These are phyloP conservation scores for Neopestalotiopsis sp. DNA, from an alignment of 2,329 filamentous ascomycete species.

Conservation along the genomic window DNA sequence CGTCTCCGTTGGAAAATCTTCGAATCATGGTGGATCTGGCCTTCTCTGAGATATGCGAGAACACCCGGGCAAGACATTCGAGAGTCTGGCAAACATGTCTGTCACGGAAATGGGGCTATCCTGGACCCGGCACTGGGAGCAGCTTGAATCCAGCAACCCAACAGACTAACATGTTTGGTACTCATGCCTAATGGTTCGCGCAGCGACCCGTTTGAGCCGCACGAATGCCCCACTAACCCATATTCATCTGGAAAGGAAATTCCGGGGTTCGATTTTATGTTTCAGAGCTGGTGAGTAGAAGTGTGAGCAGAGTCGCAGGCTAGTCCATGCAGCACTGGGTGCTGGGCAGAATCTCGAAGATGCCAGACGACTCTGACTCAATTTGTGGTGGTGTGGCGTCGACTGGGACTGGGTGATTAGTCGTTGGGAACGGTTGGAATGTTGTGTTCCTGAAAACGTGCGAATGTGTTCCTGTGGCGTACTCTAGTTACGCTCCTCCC, in stretches of 20 bases:
- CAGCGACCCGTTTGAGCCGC: slow-evolving; percentile 22
- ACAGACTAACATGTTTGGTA: slow-evolving; percentile 21
- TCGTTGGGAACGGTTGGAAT: slow-evolving; percentile 10
- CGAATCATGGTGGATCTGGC: not conserved
- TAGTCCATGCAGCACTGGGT: not conserved
- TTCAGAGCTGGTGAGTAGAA: slow-evolving; percentile 10
- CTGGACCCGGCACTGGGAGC: slow-evolving; percentile 21
- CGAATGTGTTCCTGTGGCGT: slow-evolving; percentile 5
- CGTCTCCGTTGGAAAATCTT: slow-evolving; percentile 8
- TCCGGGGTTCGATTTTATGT: slow-evolving; percentile 16
- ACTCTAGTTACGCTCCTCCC: slow-evolving; percentile 1
- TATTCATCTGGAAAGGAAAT: slow-evolving; percentile 16
- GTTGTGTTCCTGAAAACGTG: slow-evolving; percentile 16
- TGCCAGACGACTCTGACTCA: slow-evolving; percentile 6
- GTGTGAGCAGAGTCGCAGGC: not conserved
- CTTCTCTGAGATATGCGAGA: not conserved
- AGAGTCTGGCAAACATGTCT: slow-evolving; percentile 19
- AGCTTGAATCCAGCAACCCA: slow-evolving; percentile 17
- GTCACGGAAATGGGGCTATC: slow-evolving; percentile 12
- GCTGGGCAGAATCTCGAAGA: not conserved
- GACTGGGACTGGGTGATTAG: not conserved
- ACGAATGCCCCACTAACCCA: slow-evolving; percentile 17
- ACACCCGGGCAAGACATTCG: slow-evolving; percentile 23
- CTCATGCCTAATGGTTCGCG: slow-evolving; percentile 21
- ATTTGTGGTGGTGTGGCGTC: not conserved